These are phyloP conservation scores for Neoboletus brunneissimus DNA, from an alignment of 768 basidiomycete species.

Conservation along the genomic window DNA sequence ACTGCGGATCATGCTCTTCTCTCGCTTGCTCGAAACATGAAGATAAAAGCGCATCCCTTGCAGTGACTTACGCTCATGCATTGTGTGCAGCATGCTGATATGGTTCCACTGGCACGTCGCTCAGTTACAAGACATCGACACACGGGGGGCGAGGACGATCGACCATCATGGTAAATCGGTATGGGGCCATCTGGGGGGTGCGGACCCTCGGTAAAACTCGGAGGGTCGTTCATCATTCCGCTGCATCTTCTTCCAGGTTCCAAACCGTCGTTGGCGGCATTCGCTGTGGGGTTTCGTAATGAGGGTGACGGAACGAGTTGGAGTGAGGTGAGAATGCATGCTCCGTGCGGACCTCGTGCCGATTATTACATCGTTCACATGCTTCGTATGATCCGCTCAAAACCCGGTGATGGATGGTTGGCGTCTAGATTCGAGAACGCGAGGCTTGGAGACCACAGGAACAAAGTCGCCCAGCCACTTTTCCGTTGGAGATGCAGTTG, in stretches of 20 bases:
- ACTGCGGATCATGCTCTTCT: conserved; percentile 10
- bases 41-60: neutral
- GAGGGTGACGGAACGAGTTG: no score
- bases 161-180: neutral
- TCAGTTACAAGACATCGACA: neutral
- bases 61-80: neutral
- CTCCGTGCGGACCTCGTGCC: neutral
- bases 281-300: neutral
- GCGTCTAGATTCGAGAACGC: neutral
- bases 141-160: neutral
- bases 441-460: no score
- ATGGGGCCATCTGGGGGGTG: neutral
- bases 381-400: neutral
- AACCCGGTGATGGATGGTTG: neutral
- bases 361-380: conserved; percentile 4
- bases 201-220: neutral
- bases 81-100: neutral
- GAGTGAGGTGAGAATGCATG: neutral
- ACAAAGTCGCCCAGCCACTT: no score
- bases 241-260: neutral
- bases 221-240: neutral
- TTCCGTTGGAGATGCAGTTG: neutral
- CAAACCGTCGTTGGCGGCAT: neutral
- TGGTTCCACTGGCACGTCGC: neutral
- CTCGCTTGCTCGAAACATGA: conserved; percentile 11